phyloP scores from a whole-genome alignment of 306 rosid species.

The Senna tora region DNA sequence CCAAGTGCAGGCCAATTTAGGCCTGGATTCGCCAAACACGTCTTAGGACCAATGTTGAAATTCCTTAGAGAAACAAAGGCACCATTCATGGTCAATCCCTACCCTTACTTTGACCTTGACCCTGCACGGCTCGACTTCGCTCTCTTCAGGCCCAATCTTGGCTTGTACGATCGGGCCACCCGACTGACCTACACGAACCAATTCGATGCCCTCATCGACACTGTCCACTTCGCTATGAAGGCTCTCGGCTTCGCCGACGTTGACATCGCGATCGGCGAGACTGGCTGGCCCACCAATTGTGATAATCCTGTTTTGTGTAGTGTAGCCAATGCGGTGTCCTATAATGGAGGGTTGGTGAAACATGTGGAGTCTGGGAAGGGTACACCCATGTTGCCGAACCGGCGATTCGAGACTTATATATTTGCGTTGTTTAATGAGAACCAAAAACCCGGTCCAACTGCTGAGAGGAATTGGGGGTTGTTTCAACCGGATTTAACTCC shows the following conservation, averaged over 20 bases:
- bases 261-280: constrained; percentile 64
- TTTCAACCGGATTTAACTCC: constrained; percentile 76
- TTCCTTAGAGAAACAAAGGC: constrained; percentile 54
- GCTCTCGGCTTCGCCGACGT: constrained; percentile 58
- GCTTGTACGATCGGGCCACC: constrained; percentile 56
- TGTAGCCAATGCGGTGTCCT: constrained; percentile 52
- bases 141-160: constrained; percentile 60
- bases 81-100: constrained; percentile 90
- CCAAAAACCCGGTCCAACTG: constrained; percentile 82
- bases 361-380: constrained; percentile 63
- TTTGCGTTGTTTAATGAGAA: constrained; percentile 82
- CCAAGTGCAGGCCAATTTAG: constrained; percentile 73
- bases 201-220: constrained; percentile 72
- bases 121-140: constrained; percentile 54
- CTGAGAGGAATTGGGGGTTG: constrained; percentile 85
- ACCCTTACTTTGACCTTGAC: constrained; percentile 76
- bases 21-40: constrained; percentile 46
- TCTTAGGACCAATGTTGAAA: constrained; percentile 63
- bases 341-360: constrained; percentile 46
- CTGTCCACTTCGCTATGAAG: constrained; percentile 67
- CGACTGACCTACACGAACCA: constrained; percentile 62
- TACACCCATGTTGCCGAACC: constrained; percentile 85
- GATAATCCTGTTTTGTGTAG: constrained; percentile 72
- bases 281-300: constrained; percentile 87
- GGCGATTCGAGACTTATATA: constrained; percentile 67